Conservation (phyloP, 1,284 basidiomycete species). For the Ceratobasidium sp. region DNA sequence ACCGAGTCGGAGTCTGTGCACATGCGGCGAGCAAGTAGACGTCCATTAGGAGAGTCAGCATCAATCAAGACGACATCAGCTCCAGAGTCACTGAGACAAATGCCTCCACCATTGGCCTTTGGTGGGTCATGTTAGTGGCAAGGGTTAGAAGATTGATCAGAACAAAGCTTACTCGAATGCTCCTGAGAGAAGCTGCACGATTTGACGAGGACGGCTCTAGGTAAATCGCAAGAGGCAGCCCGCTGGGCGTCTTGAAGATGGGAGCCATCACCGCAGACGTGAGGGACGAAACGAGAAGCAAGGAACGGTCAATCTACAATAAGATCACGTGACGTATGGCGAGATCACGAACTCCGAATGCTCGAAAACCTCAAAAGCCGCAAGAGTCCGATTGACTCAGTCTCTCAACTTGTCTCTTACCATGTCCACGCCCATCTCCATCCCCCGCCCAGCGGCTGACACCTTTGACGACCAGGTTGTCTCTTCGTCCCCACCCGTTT, state of each 20-base stretch:
- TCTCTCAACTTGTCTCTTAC: slow-evolving; percentile 8
- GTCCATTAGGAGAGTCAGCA: slow-evolving; percentile 8
- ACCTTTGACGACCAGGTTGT: slow-evolving; percentile 20
- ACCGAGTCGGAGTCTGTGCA: neutral
- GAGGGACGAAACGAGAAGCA: neutral
- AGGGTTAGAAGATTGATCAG: neutral
- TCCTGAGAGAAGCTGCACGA: neutral
- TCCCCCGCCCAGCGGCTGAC: neutral
- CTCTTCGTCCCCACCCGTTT: slow-evolving; percentile 23
- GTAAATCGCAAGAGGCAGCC: slow-evolving; percentile 21
- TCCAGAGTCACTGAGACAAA: neutral
- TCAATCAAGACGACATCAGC: slow-evolving; percentile 30
- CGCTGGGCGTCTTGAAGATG: slow-evolving; percentile 27
- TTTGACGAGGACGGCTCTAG: slow-evolving; percentile 14
- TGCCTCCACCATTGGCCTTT: slow-evolving; percentile 33
- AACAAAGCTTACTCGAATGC: slow-evolving; percentile 23
- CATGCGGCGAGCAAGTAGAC: slow-evolving; percentile 33
- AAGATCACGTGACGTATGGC: slow-evolving; percentile 19
- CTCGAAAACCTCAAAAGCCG: slow-evolving; percentile 41
- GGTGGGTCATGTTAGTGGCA: neutral
- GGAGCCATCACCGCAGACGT: slow-evolving; percentile 11
- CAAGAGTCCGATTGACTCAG: slow-evolving; percentile 41
- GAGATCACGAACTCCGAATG: slow-evolving; percentile 7
- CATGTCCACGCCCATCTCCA: slow-evolving; percentile 39
- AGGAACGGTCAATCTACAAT: slow-evolving; percentile 9